Evolutionary conservation across 2,329 filamentous ascomycete species (phyloP).

Genomic region (Cladosporium phlei): DNA sequence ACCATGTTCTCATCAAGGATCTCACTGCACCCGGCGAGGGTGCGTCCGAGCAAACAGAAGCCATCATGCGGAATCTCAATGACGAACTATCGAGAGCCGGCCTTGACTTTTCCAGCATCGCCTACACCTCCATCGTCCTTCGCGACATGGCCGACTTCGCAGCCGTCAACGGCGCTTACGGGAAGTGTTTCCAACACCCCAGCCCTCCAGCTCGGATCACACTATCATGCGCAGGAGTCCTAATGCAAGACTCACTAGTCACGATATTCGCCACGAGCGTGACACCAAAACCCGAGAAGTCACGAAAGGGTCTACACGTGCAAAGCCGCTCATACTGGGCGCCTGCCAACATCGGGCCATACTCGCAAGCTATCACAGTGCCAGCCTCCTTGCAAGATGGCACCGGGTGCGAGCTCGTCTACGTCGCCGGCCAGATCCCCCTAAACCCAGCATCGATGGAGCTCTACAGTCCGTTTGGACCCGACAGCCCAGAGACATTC

Average conservation of each 20-base stretch:
- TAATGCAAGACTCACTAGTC: slow-evolving; percentile 58
- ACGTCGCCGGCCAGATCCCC: slow-evolving; percentile 87
- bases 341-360: slow-evolving; percentile 93
- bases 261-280: slow-evolving; percentile 54
- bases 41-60: slow-evolving; percentile 37
- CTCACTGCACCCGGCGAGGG: slow-evolving; percentile 31
- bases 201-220: slow-evolving; percentile 85
- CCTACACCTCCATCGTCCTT: slow-evolving; percentile 61
- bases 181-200: slow-evolving; percentile 65
- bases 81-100: slow-evolving; percentile 25
- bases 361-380: slow-evolving; percentile 77
- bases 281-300: slow-evolving; percentile 15
- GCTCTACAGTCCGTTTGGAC: slow-evolving; percentile 34
- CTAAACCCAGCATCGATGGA: slow-evolving; percentile 76
- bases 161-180: slow-evolving; percentile 70
- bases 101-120: slow-evolving; percentile 27
- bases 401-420: slow-evolving; percentile 42
- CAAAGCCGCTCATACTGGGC: slow-evolving; percentile 96
- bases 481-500: slow-evolving; percentile 14
- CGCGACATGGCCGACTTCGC: slow-evolving; percentile 76
- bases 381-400: slow-evolving; percentile 27
- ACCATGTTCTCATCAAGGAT: slow-evolving; percentile 30
- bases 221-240: slow-evolving; percentile 65
- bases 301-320: slow-evolving; percentile 65
- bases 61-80: slow-evolving; percentile 36